Evolutionary conservation across 208 protist genomes (phyloP), one percentile per base, ranked within the genome.

Genomic region (Trypanosoma theileri): DNA sequence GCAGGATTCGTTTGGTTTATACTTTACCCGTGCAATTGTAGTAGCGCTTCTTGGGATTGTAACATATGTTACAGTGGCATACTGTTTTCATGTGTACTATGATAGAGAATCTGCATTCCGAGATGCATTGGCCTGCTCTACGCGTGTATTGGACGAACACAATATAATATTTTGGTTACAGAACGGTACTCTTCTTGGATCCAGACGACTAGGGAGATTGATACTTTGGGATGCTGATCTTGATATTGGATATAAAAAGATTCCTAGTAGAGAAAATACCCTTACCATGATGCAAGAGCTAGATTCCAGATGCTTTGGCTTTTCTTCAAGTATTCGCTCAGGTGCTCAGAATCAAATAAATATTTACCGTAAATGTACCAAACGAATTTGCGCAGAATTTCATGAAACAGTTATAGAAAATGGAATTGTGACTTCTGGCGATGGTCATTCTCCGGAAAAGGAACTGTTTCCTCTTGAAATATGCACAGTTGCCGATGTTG

Each of bases 151-250:
- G 7, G 31, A 59, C 14, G 46, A 69, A n/a, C 22, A 82, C 16
- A 61, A 58, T 22, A 64, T 79, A 10, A 24, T 74, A 21, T 79
- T 74, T 64, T 95, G 89, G 89, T 60, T 95, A 21, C 78, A 83
- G 65, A 92, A 92, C 59, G 89, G 89, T 50, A 95, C 86, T 12
- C 77, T 95, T 53, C 76, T 95, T 10, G 89, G 89, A 16, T 81
- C 73, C 50, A 84, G 71, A 17, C 71, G 89, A 12, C 62, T 92
- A 35, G 85, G 86, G 13, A 77, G 82, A 19, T 74, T 95, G n/a
- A 72, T 95, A 44, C 62, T 95, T 51, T 95, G 89, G 89, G 89
- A 95, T 66, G 77, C 82, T 0, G 89, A 95, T 59, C 75, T 95
- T n/a, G 86, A 92, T 62, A 75, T 92, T 61, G 89, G 85, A 31